phyloP scores from a whole-genome alignment of 257 asterid species.

The Verbascum thapsus region DNA sequence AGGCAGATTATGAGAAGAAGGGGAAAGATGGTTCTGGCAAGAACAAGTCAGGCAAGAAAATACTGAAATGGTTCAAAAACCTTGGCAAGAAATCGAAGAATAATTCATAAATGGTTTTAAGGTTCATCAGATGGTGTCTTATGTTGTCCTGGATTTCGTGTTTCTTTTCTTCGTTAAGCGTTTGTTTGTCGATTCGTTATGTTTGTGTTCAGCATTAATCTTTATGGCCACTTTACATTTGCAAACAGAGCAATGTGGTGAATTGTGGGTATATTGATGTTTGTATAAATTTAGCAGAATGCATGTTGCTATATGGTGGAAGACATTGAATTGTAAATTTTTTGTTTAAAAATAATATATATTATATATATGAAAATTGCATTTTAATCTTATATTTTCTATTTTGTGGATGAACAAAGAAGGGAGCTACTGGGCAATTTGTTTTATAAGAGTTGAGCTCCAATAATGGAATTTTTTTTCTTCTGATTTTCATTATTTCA shows the following conservation, averaged over 20 bases:
- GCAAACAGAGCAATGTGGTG: not conserved
- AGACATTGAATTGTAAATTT: too few relatives aligned
- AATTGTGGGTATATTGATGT: not conserved
- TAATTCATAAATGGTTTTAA: constrained; percentile 29
- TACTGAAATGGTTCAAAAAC: constrained; percentile 62
- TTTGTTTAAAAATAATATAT: not conserved
- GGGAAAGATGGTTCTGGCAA: constrained; percentile 40
- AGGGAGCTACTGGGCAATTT: too few relatives aligned
- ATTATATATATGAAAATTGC: not conserved
- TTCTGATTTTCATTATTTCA: too few relatives aligned
- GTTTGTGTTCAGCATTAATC: constrained; percentile 1
- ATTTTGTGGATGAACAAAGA: too few relatives aligned
- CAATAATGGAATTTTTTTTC: too few relatives aligned
- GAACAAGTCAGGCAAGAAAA: constrained; percentile 49
- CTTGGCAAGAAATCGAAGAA: constrained; percentile 59
- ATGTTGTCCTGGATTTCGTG: not conserved
- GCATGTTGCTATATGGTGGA: too few relatives aligned
- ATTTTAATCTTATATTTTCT: too few relatives aligned
- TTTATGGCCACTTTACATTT: not conserved
- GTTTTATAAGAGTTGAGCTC: too few relatives aligned
- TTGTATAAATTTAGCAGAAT: too few relatives aligned
- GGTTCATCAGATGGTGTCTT: constrained; percentile 13
- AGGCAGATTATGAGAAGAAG: constrained; percentile 38
- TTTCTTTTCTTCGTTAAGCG: not conserved
- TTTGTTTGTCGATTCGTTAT: constrained; percentile 10